These are phyloP conservation scores for Aspergillus nanangensis DNA, from an alignment of 495 filamentous ascomycete genomes.

Conservation along the genomic window DNA sequence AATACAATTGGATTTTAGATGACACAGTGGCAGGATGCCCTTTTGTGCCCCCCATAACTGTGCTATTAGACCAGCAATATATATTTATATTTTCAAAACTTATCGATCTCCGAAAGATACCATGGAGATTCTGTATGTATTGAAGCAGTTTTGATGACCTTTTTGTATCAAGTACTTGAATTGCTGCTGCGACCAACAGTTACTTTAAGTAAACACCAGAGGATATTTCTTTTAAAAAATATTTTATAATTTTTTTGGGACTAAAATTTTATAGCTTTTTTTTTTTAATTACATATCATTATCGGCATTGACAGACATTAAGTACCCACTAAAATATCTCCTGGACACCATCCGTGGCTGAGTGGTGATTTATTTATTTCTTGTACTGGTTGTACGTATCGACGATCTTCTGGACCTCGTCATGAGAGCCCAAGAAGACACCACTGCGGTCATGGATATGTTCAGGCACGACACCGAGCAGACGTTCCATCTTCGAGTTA, in stretches of 20 bases:
- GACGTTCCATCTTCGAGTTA: constrained; percentile 80
- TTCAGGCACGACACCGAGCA: constrained; percentile 86
- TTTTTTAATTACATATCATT: not conserved
- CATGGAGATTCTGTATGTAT: no score
- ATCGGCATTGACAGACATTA: not conserved
- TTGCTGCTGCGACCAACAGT: no score
- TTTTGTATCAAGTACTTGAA: no score
- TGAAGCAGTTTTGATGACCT: no score
- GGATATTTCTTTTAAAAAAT: no score
- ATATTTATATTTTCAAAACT: no score
- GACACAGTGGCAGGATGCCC: not conserved
- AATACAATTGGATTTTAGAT: constrained; percentile 8
- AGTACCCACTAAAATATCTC: not conserved
- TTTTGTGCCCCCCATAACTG: not conserved
- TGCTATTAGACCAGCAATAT: not conserved
- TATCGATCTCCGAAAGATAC: no score
- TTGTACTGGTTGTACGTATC: constrained; percentile 46
- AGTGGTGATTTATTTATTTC: constrained; percentile 34
- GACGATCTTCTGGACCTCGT: constrained; percentile 95
- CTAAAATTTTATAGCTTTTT: not conserved
- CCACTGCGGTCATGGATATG: constrained; percentile 94
- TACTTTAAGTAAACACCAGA: no score
- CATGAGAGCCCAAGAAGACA: constrained; percentile 91
- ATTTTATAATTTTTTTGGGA: not conserved
- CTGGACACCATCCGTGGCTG: not conserved